Evolutionary conservation across 805 yeast genomes (phyloP), one percentile per base, ranked within the genome.

Genomic region (Yarrowia keelungensis): DNA sequence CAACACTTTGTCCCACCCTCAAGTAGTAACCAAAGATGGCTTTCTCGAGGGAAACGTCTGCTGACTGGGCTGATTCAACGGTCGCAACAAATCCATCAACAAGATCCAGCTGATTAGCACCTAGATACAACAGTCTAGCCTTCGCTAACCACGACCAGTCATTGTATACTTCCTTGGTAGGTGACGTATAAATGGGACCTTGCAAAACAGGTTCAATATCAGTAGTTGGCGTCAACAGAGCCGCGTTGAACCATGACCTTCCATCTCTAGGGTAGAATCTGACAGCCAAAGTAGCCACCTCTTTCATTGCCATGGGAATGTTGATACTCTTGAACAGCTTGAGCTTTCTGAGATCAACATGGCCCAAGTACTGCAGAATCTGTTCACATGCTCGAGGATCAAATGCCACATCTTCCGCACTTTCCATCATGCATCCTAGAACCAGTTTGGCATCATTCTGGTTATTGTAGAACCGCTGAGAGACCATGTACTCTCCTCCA

Each of bases 401-500:
- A 38, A 46, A 62, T 0, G 43, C 54, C 38, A 43, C 56, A 11
- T 46, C 67, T 46, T 62, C 67, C 10, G 46, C 46, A 7, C 45
- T 41, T 22, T 62, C 67, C 56, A 62, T 36, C 67, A 62, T 47
- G 39, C 45, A 38, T 15, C 67, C 67, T 0, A 62, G 56, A 5
- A 62, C 56, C 32, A 62, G 12, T 14, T 49, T 47, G 15, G 67
- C 67, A 39, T 47, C 54, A 11, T 47, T 49, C 16, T 62, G 67
- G 58, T 62, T 62, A 16, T 62, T 62, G 39, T 39, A 26, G 56
- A 62, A 62, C 19, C 67, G 45, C 15, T 62, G 65, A 9, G 65
- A 59, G 2, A 59, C 51, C 8, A 59, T 59, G 4, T 59, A 45
- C 35, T 42, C 65, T 35, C 65, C 65, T 32, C 65, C 51, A 35